Evolutionary conservation across 306 rosid genomes (phyloP), one percentile per base, ranked within the genome.

Genomic region (Prosopis cineraria): DNA sequence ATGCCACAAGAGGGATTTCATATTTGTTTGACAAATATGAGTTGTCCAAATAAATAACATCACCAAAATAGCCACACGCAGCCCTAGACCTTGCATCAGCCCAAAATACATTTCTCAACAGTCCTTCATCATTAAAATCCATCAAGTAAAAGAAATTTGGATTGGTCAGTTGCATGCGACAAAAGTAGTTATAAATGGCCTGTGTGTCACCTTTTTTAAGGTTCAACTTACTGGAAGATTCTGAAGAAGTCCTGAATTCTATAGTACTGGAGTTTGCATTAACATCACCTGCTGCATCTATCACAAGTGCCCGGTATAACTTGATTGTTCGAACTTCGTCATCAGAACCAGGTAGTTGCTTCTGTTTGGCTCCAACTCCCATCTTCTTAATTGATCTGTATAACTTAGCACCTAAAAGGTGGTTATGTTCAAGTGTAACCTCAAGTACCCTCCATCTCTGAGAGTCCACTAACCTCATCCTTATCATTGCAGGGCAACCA

Each of bases 401-500:
- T 43, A 77, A 70, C 92, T 88, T 92, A 64, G 87, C 80, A 52
- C 97, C 97, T 66, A 94, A 80, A 44, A 89, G 64, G 80, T 94
- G 98, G 88, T 94, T 94, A 82, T 94, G 98, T 76, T 94, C 97
- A 36, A 84, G 90, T 7, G 86, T 74, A 82, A 88, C 97, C 85
- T 94, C 97, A 44, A 91, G 93, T 75, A 94, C 65, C 87, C 97
- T 87, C 98, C 98, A 94, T 82, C 98, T 90, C 63, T 80, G 90
- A 34, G 98, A 88, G 80, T 94, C 98, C 81, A 80, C 81, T 44
- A 94, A 81, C 79, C 95, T 87, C 95, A 94, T 90, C 89, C 98
- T 92, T 76, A 94, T 64, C 97, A 92, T 94, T 7, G 98, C 98
- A 77, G 98, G 97, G 78, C 98, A 94, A 48, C 98, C 97, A 22